Conservation (phyloP, 352 stramenopile genomes). For the Pythium monospermum region DNA sequence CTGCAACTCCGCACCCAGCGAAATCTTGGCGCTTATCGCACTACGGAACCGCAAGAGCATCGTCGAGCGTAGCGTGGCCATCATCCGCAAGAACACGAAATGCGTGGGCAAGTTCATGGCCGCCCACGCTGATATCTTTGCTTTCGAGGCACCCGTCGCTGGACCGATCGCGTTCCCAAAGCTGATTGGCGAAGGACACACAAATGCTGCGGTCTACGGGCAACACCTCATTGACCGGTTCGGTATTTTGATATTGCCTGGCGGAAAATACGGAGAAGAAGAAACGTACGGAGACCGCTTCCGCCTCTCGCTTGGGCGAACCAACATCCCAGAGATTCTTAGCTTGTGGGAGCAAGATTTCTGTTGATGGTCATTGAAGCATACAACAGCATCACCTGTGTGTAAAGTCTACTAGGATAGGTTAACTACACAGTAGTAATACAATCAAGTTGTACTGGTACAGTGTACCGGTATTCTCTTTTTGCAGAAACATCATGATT, state of each 20-base stretch:
- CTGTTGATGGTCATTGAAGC: neutral
- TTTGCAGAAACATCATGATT: too few species aligned
- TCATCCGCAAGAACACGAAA: constrained; percentile 20
- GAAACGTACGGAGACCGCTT: constrained; percentile 20
- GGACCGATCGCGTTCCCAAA: constrained; percentile 36
- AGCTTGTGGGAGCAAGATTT: constrained; percentile 24
- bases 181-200: constrained; percentile 6
- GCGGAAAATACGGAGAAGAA: constrained; percentile 27
- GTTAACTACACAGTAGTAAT: too few species aligned
- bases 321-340: constrained; percentile 29
- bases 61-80: constrained; percentile 24
- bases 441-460: too few species aligned
- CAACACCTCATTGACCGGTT: constrained; percentile 26
- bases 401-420: neutral
- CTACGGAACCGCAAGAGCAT: constrained; percentile 31
- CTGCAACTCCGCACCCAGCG: constrained; percentile 43
- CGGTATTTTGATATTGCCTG: constrained; percentile 35
- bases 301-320: constrained; percentile 28
- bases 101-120: constrained; percentile 32
- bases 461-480: too few species aligned
- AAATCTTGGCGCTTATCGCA: constrained; percentile 58
- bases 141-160: constrained; percentile 26
- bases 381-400: too few species aligned
- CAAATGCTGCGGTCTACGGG: constrained; percentile 15
- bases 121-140: constrained; percentile 29